Percentiles rank a stretch among this genome's conserved stretches.
These are phyloP conservation scores for Gastrolobium villosum DNA, from an alignment of 306 rosid genomes.

Conservation along the genomic window DNA sequence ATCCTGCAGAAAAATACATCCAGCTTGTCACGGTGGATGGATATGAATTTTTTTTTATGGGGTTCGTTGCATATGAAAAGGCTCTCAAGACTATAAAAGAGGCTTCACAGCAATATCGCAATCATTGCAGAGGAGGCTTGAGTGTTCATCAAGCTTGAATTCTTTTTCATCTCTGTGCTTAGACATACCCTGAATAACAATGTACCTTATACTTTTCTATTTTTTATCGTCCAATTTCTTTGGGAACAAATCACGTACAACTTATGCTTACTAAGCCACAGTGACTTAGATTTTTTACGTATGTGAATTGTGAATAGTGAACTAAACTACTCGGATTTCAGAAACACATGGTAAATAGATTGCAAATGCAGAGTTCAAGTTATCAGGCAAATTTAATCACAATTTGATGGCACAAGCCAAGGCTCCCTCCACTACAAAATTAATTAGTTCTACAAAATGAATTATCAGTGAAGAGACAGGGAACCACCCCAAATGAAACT, in stretches of 20 bases:
- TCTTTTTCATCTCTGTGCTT: neutral
- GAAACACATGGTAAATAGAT: neutral
- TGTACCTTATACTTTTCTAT: neutral
- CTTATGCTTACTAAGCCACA: neutral
- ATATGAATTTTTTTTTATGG: constrained; percentile 73
- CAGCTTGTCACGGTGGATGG: constrained; percentile 62
- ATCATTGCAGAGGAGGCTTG: constrained; percentile 9
- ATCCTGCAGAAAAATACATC: constrained; percentile 67
- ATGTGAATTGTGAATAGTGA: neutral
- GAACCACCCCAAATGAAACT: no score
- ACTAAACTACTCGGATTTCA: neutral
- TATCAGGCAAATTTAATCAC: neutral
- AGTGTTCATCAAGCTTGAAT: constrained; percentile 19
- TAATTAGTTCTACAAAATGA: no score
- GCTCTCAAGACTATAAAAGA: constrained; percentile 61
- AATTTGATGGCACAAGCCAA: neutral
- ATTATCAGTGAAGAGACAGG: no score
- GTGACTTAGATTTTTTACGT: neutral
- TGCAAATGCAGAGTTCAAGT: no score
- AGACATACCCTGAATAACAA: constrained; percentile 2
- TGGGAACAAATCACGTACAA: neutral
- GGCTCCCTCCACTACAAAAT: no score
- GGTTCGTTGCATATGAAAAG: constrained; percentile 70
- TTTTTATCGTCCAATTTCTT: neutral
- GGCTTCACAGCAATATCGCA: constrained; percentile 37